A percentile compares a stretch with the other conserved stretches of the same genome.
Conservation (phyloP, 345 rosid genomes). For the Murraya paniculata region DNA sequence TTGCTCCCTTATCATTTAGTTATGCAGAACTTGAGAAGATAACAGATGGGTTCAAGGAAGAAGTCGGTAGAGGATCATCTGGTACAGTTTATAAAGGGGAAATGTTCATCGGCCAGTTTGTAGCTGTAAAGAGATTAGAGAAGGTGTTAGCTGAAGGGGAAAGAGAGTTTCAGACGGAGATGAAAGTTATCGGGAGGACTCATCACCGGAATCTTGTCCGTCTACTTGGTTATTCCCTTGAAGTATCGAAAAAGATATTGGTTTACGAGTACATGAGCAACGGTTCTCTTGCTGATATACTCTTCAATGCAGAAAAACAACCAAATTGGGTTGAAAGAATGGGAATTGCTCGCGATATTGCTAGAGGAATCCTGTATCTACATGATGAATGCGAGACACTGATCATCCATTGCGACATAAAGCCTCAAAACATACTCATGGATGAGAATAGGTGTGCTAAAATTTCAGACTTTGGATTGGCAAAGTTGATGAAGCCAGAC, state of each 20-base stretch:
- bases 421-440: slow-evolving; percentile 28
- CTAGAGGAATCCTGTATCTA: slow-evolving; percentile 25
- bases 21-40: slow-evolving; percentile 12
- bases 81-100: slow-evolving; percentile 30
- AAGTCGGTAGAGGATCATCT: slow-evolving; percentile 24
- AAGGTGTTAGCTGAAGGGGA: slow-evolving; percentile 10
- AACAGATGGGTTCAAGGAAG: slow-evolving; percentile 22
- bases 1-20: slow-evolving; percentile 3
- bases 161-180: slow-evolving; percentile 26
- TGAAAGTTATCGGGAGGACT: slow-evolving; percentile 30
- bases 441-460: slow-evolving; percentile 21
- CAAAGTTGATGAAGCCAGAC: slow-evolving; percentile 33
- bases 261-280: slow-evolving; percentile 33
- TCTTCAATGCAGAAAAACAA: slow-evolving; percentile 14
- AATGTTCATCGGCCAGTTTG: not conserved
- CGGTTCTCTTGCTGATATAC: slow-evolving; percentile 27
- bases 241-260: slow-evolving; percentile 20
- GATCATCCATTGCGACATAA: slow-evolving; percentile 36
- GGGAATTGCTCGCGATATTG: slow-evolving; percentile 26
- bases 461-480: slow-evolving; percentile 33
- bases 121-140: slow-evolving; percentile 32
- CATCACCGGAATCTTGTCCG: slow-evolving; percentile 30
- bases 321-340: slow-evolving; percentile 20
- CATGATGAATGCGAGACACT: slow-evolving; percentile 30
- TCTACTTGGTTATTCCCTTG: slow-evolving; percentile 26